Conservation (phyloP, 768 basidiomycete species). For the Russula ochroleuca region DNA sequence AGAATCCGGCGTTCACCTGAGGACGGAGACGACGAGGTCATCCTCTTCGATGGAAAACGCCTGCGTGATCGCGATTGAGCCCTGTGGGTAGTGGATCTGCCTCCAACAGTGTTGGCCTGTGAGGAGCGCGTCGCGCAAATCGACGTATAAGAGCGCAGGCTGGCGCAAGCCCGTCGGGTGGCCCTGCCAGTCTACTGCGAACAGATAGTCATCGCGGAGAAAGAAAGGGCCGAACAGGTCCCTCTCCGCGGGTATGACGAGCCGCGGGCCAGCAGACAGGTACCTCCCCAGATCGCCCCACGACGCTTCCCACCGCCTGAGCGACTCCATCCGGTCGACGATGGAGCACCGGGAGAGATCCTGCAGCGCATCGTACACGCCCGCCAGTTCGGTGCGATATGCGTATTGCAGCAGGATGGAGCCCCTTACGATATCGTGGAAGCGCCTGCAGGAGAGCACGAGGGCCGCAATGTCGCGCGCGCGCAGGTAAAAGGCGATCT, state of each 20-base stretch:
- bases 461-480: conserved; percentile 4
- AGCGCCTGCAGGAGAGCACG: conserved; percentile 1
- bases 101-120: conserved; percentile 7
- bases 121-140: conserved; percentile 16
- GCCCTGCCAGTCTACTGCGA: conserved; percentile 17
- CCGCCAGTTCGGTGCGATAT: background rate
- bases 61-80: conserved; percentile 19
- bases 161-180: background rate
- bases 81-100: conserved; percentile 17
- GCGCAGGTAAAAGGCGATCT: conserved; percentile 5
- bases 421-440: background rate
- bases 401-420: conserved; percentile 15
- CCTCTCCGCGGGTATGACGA: conserved; percentile 12
- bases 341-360: conserved; percentile 7
- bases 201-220: conserved; percentile 16
- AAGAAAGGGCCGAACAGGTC: conserved; percentile 20
- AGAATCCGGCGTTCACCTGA: conserved; percentile 11
- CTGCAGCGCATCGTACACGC: conserved; percentile 8
- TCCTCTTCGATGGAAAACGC: conserved; percentile 15
- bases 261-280: background rate
- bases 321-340: conserved; percentile 6
- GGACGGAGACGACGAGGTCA: conserved; percentile 22
- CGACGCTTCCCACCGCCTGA: conserved; percentile 15
- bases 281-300: conserved; percentile 9
- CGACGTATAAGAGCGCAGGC: conserved; percentile 10